phyloP scores from a whole-genome alignment of 2,329 filamentous ascomycete genomes.

The Scopulariopsis brevicaulis region DNA sequence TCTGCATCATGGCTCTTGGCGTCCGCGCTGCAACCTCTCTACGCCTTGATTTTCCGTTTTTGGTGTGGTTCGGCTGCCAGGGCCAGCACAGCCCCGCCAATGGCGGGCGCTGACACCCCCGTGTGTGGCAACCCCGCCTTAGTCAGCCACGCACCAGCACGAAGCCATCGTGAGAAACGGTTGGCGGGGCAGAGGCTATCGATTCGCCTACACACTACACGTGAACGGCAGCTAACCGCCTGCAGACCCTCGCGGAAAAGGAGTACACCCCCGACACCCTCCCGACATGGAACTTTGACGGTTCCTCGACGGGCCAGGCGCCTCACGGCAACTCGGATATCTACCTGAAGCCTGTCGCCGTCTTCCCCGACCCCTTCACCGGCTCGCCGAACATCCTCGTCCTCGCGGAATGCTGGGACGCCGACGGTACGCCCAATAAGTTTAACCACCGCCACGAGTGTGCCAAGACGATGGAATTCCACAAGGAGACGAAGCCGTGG shows the following conservation, averaged over 20 bases:
- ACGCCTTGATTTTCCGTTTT: background rate
- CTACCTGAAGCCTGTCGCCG: constrained; percentile 83
- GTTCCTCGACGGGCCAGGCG: constrained; percentile 85
- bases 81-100: background rate
- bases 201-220: background rate
- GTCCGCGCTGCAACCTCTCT: background rate
- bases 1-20: constrained; percentile 10
- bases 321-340: constrained; percentile 94
- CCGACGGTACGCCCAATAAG: constrained; percentile 92
- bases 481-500: constrained; percentile 80
- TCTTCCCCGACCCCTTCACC: constrained; percentile 89
- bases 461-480: constrained; percentile 77
- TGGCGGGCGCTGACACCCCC: background rate
- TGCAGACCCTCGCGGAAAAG: constrained; percentile 37
- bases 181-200: background rate
- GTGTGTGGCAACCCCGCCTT: background rate
- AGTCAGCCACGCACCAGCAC: background rate
- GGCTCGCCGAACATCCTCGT: constrained; percentile 86
- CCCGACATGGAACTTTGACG: constrained; percentile 48
- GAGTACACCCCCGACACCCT: constrained; percentile 39
- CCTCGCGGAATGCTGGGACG: constrained; percentile 87
- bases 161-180: background rate
- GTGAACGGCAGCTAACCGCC: background rate
- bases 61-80: background rate
- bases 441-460: constrained; percentile 96